Percentiles rank a stretch among this genome's conserved stretches.
Evolutionary conservation across 2,329 filamentous ascomycete genomes (phyloP).

Genomic region (Pleurostoma richardsiae): DNA sequence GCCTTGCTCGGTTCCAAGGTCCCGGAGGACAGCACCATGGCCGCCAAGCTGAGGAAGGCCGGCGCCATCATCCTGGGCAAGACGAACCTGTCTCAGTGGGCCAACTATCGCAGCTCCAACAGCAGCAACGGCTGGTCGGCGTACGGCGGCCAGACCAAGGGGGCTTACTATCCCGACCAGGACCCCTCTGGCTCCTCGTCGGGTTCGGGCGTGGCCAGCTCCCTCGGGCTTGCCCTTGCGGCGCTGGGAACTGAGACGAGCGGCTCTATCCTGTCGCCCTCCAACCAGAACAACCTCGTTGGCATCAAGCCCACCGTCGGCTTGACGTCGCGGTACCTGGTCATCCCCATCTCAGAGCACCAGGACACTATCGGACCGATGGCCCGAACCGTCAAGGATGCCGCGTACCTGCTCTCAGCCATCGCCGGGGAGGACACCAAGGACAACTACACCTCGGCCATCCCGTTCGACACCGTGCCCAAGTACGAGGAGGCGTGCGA

Average conservation of each 20-base stretch:
- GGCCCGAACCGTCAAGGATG: constrained; percentile 39
- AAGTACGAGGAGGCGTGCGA: constrained; percentile 58
- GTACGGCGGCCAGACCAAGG: constrained; percentile 55
- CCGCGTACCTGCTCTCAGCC: constrained; percentile 54
- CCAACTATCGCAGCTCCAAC: constrained; percentile 54
- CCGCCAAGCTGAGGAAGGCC: constrained; percentile 52
- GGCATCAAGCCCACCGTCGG: constrained; percentile 67
- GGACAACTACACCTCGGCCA: constrained; percentile 61
- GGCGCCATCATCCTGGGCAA: constrained; percentile 64
- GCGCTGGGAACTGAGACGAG: constrained; percentile 59
- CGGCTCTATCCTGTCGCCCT: constrained; percentile 58
- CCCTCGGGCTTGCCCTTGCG: constrained; percentile 55
- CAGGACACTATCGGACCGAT: constrained; percentile 60
- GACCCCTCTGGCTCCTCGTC: constrained; percentile 58
- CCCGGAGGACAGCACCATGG: constrained; percentile 52
- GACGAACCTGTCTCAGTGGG: constrained; percentile 60
- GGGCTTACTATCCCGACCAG: constrained; percentile 54
- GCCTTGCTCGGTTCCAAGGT: constrained; percentile 55
- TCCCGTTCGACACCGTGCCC: constrained; percentile 48
- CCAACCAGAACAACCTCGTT: constrained; percentile 52
- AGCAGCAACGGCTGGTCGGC: constrained; percentile 60
- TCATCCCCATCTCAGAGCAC: constrained; percentile 60
- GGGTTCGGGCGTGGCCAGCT: constrained; percentile 55
- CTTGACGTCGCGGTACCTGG: constrained; percentile 55
- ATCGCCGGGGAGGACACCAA: constrained; percentile 56